Conservation (phyloP, 1,284 basidiomycete species). For the Microbotryum violaceum region DNA sequence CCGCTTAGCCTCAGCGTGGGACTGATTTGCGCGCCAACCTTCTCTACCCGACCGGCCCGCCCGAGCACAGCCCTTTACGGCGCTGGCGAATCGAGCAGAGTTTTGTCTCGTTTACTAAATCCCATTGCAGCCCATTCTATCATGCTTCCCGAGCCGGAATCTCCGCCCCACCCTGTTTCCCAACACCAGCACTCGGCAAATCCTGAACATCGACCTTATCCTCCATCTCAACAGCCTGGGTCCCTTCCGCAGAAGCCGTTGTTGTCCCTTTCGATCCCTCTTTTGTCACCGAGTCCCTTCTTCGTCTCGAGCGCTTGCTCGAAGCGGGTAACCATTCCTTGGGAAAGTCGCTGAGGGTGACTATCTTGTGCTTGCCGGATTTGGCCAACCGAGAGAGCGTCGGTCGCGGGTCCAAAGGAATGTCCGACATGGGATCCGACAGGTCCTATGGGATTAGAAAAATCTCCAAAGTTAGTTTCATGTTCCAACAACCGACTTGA, state of each 20-base stretch:
- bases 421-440: slow-evolving; percentile 34
- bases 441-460: slow-evolving; percentile 14
- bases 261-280: not conserved
- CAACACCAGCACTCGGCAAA: slow-evolving; percentile 7
- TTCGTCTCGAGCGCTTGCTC: not conserved
- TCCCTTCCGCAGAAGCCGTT: not conserved
- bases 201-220: not conserved
- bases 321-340: slow-evolving; percentile 38
- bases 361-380: slow-evolving; percentile 27
- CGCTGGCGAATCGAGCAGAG: too few relatives aligned
- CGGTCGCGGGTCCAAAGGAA: slow-evolving; percentile 39
- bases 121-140: too few relatives aligned
- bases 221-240: not conserved
- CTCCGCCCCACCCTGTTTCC: not conserved
- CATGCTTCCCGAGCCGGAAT: not conserved
- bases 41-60: too few relatives aligned
- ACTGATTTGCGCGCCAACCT: too few relatives aligned
- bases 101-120: too few relatives aligned
- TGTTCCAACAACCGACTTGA: too few relatives aligned
- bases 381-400: slow-evolving; percentile 32
- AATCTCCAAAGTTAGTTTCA: not conserved
- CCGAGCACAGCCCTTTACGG: too few relatives aligned
- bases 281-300: not conserved
- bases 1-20: too few relatives aligned
- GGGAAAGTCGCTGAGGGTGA: slow-evolving; percentile 39